These are phyloP conservation scores for Chytriomyces hyalinus DNA, from an alignment of 192 early-diverging fungal species.

Conservation along the genomic window DNA sequence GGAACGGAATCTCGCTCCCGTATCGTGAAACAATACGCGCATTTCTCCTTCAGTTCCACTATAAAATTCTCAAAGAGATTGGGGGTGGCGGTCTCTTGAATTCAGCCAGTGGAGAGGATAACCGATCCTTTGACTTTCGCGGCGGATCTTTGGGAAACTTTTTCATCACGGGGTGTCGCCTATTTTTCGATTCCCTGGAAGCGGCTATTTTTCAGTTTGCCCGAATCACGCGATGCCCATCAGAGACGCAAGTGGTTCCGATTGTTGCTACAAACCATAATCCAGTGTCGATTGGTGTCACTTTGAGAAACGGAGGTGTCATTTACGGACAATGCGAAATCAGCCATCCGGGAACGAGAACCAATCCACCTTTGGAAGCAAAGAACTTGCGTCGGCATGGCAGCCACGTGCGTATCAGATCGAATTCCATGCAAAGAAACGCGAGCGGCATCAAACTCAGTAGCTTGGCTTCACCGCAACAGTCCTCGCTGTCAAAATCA, in stretches of 20 bases:
- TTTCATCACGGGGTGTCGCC: conserved; percentile 73
- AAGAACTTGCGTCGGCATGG: conserved; percentile 26
- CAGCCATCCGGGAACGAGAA: conserved; percentile 66
- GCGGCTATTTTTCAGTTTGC: conserved; percentile 78
- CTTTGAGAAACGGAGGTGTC: conserved; percentile 64
- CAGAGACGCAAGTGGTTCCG: conserved; percentile 69
- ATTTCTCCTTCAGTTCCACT: conserved; percentile 71
- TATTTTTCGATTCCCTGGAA: conserved; percentile 71
- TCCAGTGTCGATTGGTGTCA: conserved; percentile 62
- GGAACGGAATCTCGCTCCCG: conserved; percentile 51
- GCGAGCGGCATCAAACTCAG: neutral
- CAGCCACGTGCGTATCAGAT: conserved; percentile 33
- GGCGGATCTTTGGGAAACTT: conserved; percentile 80
- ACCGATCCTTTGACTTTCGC: conserved; percentile 66
- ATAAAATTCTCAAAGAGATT: conserved; percentile 69
- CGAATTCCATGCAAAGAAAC: conserved; percentile 6
- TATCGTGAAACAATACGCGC: conserved; percentile 72
- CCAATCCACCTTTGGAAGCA: conserved; percentile 34
- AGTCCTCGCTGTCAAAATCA: neutral
- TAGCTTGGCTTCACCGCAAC: neutral
- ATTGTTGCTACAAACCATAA: conserved; percentile 61
- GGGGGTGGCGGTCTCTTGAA: conserved; percentile 20
- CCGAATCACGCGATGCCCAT: conserved; percentile 70
- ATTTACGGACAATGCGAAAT: conserved; percentile 78
- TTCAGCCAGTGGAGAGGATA: conserved; percentile 17